Evolutionary conservation across 352 stramenopile genomes (phyloP), one percentile per base, ranked within the genome.

Genomic region (Globisporangium ultimum): DNA sequence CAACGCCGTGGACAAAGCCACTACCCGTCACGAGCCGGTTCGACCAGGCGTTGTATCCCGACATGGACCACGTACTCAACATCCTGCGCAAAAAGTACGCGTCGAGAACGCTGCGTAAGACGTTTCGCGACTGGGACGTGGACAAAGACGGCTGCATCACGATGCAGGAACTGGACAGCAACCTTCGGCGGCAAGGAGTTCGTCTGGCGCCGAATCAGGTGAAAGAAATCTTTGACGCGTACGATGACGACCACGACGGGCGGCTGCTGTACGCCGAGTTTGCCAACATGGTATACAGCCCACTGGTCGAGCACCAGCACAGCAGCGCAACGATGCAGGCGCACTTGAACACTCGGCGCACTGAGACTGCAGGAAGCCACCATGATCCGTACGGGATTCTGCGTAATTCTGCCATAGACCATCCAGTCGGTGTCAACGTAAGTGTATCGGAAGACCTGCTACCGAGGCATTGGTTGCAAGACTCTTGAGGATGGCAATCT

Each of bases 51-150:
- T 24, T 66, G 55, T 75, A 80, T 41, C 52, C 66, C 9, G 70
- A 84, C 24, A 32, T 63, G 2, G 61, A 66, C 14, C 66, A 68
- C 22, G 71, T 84, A 0, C 52, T 83, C 32, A 73, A 71, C 11
- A 49, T 88, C 8, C 43, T 88, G 17, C 67, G 76, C 1, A 66
- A 68, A 42, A 88, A 88, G 36, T 88, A 86, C 54, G 69, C 78
- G 43, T 60, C 58, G 7, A 57, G 61, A 21, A 63, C 61, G 59
- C 53, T 83, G 4, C 67, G 72, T n/a, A 62, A 74, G 24, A 67
- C 80, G 3, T 88, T 88, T 56, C 75, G 76, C 12, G 68, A 83
- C 63, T 88, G 78, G 78, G 78, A 88, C 18, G 61, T 67, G 3
- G 70, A 88, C 59, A 84, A 83, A 63, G 75, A 74, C 59, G 75